Evolutionary conservation across 768 basidiomycete species (phyloP), one percentile per base, ranked within the genome.

Genomic region (Cystobasidium ongulense): DNA sequence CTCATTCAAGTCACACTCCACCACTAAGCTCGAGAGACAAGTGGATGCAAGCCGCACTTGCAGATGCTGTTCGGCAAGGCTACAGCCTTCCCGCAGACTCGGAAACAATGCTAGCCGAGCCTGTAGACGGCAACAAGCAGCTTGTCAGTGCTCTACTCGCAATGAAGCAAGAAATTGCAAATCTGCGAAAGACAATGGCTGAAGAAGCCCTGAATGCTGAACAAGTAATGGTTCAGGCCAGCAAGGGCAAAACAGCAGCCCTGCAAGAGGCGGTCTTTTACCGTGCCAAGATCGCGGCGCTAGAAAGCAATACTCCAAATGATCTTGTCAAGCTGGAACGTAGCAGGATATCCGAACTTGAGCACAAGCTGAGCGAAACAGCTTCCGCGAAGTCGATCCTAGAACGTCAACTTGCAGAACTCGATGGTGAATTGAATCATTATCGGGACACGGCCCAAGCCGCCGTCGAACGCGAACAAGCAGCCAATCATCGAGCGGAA

Each of bases 251-350:
- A 75, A 81, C 84, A 7, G 88, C 86, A 52, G 96, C 96, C 0
- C 82, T 90, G 8, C 91, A 98, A 81, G 96, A 99, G 81, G 90
- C 94, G 1, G 91, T 93, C 0, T 97, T 90, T 82, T 96, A 93
- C 80, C 91, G 94, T 63, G 91, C 94, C 59, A 97, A 98, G 82
- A 83, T 95, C n/a, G 86, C 88, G 1, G 92, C 95, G 0, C 82
- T 91, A 63, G 96, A 98, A 80, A 82, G 86, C 0, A 84, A 86
- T 53, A 86, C 87, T 21, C 85, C 88, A 11, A 79, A 82, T 5
- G 93, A 95, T 38, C 78, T 87, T 1, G 82, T 84, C 36, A 87
- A 87, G 33, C 79, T 94, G 5, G 93, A 96, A 76, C 87, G 88
- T 13, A 89, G 92, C 63, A 90, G 92, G 41, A 81, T 88, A 23